phyloP scores from a whole-genome alignment of 257 asterid genomes.

The Nicotiana paniculata region DNA sequence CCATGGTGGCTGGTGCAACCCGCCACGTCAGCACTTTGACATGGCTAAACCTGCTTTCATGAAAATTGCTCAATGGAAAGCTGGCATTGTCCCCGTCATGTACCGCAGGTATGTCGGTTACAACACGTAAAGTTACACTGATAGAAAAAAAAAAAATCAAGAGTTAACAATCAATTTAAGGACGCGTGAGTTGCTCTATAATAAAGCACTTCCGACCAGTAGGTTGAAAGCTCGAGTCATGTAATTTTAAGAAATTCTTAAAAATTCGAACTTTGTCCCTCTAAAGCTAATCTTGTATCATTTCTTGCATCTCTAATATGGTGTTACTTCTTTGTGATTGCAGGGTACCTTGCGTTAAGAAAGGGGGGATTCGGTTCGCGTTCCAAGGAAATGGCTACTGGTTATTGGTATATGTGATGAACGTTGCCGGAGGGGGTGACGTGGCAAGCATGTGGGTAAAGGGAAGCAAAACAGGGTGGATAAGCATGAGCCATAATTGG shows the following conservation, averaged over 20 bases:
- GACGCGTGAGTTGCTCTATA: not conserved
- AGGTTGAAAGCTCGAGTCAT: not conserved
- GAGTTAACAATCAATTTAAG: not conserved
- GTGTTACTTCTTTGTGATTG: not conserved
- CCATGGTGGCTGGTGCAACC: conserved; percentile 94
- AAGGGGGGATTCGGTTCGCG: conserved; percentile 46
- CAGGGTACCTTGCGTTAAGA: conserved; percentile 49
- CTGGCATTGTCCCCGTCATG: conserved; percentile 65
- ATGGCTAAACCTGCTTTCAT: conserved; percentile 81
- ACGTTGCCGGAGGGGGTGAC: conserved; percentile 73
- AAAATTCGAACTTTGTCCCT: not conserved
- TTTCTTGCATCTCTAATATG: not conserved
- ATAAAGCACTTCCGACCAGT: not conserved
- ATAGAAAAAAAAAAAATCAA: not conserved
- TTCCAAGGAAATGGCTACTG: conserved; percentile 81
- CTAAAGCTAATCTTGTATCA: not conserved
- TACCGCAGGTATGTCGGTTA: conserved; percentile 33
- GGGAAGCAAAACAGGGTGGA: conserved; percentile 70
- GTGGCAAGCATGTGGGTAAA: conserved; percentile 56
- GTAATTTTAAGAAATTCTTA: not conserved
- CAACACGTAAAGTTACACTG: not conserved
- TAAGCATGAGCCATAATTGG: conserved; percentile 93
- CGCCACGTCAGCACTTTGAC: conserved; percentile 75
- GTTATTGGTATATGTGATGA: conserved; percentile 77
- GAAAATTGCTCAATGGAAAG: conserved; percentile 75